Base-by-base conservation (phyloP, 352 stramenopile genomes). In the Pythium utonaiense region DNA sequence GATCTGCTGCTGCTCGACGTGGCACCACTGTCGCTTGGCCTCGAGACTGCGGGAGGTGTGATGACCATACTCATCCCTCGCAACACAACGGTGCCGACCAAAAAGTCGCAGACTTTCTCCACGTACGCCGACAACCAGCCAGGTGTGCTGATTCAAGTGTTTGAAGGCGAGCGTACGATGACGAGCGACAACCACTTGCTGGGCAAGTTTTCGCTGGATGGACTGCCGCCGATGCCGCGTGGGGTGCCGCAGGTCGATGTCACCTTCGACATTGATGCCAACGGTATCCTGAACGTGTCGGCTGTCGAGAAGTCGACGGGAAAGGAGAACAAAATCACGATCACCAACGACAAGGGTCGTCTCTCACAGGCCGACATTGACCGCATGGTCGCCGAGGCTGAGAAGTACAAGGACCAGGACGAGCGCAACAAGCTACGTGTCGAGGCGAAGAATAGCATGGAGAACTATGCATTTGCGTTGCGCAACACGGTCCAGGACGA, bases 41-140 rank as follows among this genome's bases (percentile, higher is more conserved):
- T 99, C 86, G 96, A 99, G 76, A 99, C 96, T 41, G 96, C 98
- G 36, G 96, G 96, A 65, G 96, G 97, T 69, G 95, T 99, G 56
- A 99, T 99, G 96, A 99, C 96, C 57, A 98, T 98, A 76, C 80
- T 99, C 3, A 99, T 99, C 76, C 98, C 97, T 77, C 83, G 96
- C 65, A 98, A 98, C 81, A 99, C 95, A 24, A 94, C 96, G 45
- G 98, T 99, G 65, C 97, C 97, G 13, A 98, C 94, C 60, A 99
- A 99, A 86, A 99, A 99, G 83, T 96, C 89, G 59, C 95, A 99
- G 87, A 98, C 88, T 31, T 99, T 99, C 82, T 98, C 94, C 52
- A 99, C 98, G 14, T 98, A 98, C 82, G 84, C 98, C 69, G 97
- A 99, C 82, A 99, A 99, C 84, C 97, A 99, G 80, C 95, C 88